These are phyloP conservation scores for Leptosphaerulina australis DNA, from an alignment of 2,329 filamentous ascomycete genomes.

Conservation along the genomic window DNA sequence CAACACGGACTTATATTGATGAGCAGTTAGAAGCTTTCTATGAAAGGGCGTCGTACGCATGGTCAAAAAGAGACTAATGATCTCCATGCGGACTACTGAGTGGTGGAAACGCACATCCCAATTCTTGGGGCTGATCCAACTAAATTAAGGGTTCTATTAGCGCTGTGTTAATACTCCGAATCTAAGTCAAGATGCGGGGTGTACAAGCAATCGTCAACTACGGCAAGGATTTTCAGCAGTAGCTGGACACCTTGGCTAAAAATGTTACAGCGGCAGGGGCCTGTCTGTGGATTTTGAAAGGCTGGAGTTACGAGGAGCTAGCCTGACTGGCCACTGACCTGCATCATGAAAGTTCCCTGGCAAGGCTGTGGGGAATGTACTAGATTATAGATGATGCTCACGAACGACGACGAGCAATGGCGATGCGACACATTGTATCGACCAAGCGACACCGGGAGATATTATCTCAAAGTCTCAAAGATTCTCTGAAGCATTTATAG, in stretches of 20 bases:
- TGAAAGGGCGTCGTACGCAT: neutral
- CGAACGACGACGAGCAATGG: neutral
- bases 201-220: slow-evolving; percentile 1
- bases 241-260: slow-evolving; percentile 1
- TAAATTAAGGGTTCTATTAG: slow-evolving; percentile 12
- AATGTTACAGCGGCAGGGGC: slow-evolving; percentile 5
- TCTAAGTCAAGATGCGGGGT: slow-evolving; percentile 3
- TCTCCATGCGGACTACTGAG: neutral
- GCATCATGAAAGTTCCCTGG: neutral
- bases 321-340: neutral
- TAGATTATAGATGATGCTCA: neutral
- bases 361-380: neutral
- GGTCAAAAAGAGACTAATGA: slow-evolving; percentile 1
- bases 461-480: neutral
- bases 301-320: neutral
- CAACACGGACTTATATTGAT: neutral
- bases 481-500: neutral
- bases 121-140: neutral
- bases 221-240: slow-evolving; percentile 3
- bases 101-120: slow-evolving; percentile 8
- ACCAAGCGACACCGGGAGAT: neutral
- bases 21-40: neutral
- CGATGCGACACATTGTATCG: neutral
- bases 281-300: neutral
- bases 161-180: slow-evolving; percentile 1